A percentile compares a stretch with the other conserved stretches of the same genome.
Conservation (phyloP, 768 basidiomycete species). For the Filobasidium floriforme region DNA sequence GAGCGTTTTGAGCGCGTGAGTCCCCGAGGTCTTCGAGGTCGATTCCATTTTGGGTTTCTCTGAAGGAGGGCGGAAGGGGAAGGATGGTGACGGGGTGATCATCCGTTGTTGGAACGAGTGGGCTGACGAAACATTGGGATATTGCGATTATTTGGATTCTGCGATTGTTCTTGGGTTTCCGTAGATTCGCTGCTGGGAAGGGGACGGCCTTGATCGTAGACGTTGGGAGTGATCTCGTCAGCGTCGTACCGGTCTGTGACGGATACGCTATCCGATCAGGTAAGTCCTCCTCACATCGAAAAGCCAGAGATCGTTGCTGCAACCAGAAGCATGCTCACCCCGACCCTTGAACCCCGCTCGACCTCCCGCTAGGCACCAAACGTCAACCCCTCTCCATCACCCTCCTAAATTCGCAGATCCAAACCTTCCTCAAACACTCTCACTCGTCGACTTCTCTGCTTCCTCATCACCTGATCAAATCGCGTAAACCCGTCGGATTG, state of each 20-base stretch:
- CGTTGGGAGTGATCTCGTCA: conserved; percentile 78
- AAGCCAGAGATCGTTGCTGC: neutral
- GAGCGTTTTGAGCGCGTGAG: conserved; percentile 84
- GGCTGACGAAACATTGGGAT: too few relatives aligned
- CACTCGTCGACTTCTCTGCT: conserved; percentile 55
- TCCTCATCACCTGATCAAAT: conserved; percentile 84
- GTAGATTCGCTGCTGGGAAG: conserved; percentile 89
- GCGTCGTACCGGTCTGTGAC: conserved; percentile 90
- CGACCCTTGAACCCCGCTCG: neutral
- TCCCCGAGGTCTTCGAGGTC: too few relatives aligned
- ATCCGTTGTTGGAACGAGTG: too few relatives aligned
- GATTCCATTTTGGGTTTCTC: too few relatives aligned
- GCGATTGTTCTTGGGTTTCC: too few relatives aligned
- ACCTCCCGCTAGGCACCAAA: conserved; percentile 56
- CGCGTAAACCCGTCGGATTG: conserved; percentile 61
- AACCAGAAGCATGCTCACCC: neutral
- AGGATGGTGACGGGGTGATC: neutral
- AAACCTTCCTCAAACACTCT: conserved; percentile 53
- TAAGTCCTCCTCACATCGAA: conserved; percentile 32
- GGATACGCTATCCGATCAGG: conserved; percentile 97
- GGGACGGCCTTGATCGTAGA: conserved; percentile 96
- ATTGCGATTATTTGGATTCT: too few relatives aligned
- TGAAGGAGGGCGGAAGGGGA: neutral
- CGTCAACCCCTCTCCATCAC: conserved; percentile 47
- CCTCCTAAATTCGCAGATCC: conserved; percentile 71